Percentiles rank a stretch among this genome's conserved stretches.
phyloP scores from a whole-genome alignment of 2,329 filamentous ascomycete genomes.

The Bretziella fagacearum region DNA sequence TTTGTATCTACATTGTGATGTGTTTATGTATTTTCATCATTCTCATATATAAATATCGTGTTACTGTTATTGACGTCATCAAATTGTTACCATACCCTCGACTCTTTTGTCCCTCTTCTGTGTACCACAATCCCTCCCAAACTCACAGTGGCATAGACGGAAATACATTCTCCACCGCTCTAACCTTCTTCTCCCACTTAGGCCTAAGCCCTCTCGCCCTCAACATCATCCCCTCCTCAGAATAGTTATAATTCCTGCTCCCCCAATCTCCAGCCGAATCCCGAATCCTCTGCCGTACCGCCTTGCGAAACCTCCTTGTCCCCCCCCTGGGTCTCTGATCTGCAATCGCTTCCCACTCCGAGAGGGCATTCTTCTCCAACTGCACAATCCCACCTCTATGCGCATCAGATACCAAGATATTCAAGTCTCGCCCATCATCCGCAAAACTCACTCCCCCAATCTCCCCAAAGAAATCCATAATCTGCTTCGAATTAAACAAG shows the following conservation, averaged over 20 bases:
- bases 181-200: not conserved
- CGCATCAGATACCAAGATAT: constrained; percentile 48
- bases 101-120: not conserved
- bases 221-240: not conserved
- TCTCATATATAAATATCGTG: not conserved
- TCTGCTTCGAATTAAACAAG: constrained; percentile 48
- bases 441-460: constrained; percentile 52
- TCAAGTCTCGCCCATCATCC: constrained; percentile 49
- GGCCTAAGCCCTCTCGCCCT: not conserved
- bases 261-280: not conserved
- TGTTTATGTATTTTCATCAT: not conserved
- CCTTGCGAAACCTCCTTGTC: not conserved
- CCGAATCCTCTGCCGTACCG: not conserved
- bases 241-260: not conserved
- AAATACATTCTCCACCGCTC: not conserved
- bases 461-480: constrained; percentile 58
- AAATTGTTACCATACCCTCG: too few relatives aligned
- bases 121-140: not conserved
- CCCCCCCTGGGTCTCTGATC: not conserved
- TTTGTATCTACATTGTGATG: not conserved
- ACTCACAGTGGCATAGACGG: not conserved
- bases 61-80: too few relatives aligned
- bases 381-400: constrained; percentile 50
- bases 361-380: constrained; percentile 31
- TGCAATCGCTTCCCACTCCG: not conserved